phyloP scores from a whole-genome alignment of 306 rosid genomes.

The Casuarina cunninghamiana region DNA sequence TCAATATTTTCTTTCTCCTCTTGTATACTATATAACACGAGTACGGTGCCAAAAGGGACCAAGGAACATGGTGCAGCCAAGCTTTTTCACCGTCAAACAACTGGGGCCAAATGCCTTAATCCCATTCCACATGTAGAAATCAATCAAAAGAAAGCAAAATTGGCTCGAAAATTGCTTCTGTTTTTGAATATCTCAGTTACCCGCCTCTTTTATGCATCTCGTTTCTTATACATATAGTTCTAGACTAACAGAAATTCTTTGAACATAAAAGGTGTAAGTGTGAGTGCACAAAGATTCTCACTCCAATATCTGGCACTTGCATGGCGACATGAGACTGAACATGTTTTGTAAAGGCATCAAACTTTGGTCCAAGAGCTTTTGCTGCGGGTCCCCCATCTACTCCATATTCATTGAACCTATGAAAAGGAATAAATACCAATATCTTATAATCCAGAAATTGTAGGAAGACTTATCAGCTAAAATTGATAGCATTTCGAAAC shows the following conservation, averaged over 20 bases:
- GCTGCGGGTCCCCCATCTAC: conserved; percentile 52
- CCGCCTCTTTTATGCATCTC: conserved; percentile 2
- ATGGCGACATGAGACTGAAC: conserved; percentile 42
- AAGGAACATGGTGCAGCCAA: no score
- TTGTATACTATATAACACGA: neutral
- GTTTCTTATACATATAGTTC: conserved; percentile 5
- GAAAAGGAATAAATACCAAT: neutral
- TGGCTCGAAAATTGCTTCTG: neutral
- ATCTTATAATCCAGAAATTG: conserved; percentile 2
- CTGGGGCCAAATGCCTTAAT: neutral
- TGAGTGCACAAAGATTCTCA: conserved; percentile 33
- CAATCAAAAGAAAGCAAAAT: neutral
- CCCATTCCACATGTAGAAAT: neutral
- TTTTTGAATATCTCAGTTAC: neutral
- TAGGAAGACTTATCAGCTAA: neutral
- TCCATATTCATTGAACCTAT: conserved; percentile 53
- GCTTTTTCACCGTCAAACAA: no score
- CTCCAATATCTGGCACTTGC: conserved; percentile 52
- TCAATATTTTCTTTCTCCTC: neutral
- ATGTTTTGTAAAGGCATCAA: conserved; percentile 39
- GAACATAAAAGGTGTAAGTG: neutral
- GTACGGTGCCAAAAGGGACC: neutral
- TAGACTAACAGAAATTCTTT: neutral
- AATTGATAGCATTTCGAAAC: neutral
- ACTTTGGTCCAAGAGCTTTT: conserved; percentile 50